Conservation (phyloP, 2,329 filamentous ascomycete genomes). For the Arthrobotrys entomopaga region DNA sequence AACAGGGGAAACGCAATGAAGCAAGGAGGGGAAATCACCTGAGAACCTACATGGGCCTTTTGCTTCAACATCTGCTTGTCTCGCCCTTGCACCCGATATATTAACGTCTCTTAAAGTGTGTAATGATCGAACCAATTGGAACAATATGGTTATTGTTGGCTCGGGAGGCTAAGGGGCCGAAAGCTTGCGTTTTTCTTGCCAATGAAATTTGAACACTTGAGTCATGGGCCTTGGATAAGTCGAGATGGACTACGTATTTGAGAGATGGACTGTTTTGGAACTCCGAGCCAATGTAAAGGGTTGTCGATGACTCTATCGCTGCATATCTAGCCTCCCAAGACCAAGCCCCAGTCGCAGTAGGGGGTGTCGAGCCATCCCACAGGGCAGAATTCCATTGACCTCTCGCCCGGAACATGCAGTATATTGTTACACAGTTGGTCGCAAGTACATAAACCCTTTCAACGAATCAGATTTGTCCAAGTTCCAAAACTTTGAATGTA, state of each 20-base stretch:
- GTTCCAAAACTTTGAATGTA: not conserved
- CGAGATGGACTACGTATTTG: not conserved
- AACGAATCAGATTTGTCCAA: conserved; percentile 10
- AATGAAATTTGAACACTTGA: not conserved
- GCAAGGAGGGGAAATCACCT: conserved; percentile 8
- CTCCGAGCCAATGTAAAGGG: not conserved
- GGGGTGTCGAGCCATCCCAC: not conserved
- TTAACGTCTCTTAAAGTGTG: not conserved
- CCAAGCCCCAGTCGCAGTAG: not conserved
- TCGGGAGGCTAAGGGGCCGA: not conserved
- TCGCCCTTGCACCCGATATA: conserved; percentile 7
- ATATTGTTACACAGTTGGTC: conserved; percentile 39
- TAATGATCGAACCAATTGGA: not conserved
- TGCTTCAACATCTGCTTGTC: not conserved
- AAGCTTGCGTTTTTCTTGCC: not conserved
- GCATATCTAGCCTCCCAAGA: conserved; percentile 1
- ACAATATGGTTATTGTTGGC: no score
- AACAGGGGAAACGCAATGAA: not conserved
- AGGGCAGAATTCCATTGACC: not conserved
- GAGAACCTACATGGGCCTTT: conserved; percentile 1
- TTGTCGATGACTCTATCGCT: conserved; percentile 9
- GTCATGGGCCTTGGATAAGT: conserved; percentile 13
- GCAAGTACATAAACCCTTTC: conserved; percentile 6
- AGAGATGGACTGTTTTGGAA: conserved; percentile 10
- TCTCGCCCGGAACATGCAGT: not conserved